Evolutionary conservation across 176 grass and related monocot species (phyloP).

Genomic region (Melocanna baccifera): DNA sequence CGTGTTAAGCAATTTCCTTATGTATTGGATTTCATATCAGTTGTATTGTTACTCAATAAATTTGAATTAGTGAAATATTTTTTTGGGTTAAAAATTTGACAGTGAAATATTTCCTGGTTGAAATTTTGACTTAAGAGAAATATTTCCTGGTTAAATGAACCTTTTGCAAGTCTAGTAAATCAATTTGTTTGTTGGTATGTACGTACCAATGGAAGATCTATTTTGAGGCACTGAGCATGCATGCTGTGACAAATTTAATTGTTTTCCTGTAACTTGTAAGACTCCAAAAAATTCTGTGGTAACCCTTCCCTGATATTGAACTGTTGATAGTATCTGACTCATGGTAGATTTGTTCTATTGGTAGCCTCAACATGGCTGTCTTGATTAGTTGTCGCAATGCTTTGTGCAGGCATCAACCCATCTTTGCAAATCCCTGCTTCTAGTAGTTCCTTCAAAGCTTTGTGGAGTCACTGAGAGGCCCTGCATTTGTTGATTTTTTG

Average conservation of each 20-base stretch:
- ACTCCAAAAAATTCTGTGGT: not conserved
- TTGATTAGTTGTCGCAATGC: not conserved
- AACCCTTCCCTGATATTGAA: not conserved
- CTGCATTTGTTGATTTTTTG: slow-evolving; percentile 81
- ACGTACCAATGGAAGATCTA: not conserved
- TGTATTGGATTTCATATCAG: not conserved
- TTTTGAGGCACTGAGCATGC: slow-evolving; percentile 1
- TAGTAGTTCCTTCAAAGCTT: slow-evolving; percentile 62
- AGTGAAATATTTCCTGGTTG: not conserved
- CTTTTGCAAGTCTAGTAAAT: not conserved
- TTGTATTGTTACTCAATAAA: not conserved
- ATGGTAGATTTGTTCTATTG: not conserved
- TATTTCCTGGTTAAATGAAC: slow-evolving; percentile 21
- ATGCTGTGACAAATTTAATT: not conserved
- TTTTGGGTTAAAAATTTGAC: not conserved
- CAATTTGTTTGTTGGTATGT: slow-evolving; percentile 14
- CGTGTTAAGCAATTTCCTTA: not conserved
- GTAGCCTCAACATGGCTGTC: not conserved
- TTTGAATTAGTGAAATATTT: not conserved
- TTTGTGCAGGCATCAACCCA: slow-evolving; percentile 53
- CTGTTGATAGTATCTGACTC: not conserved
- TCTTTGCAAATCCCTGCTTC: slow-evolving; percentile 53
- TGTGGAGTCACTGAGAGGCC: slow-evolving; percentile 60
- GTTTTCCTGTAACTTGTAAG: not conserved
- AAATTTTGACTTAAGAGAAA: not conserved